phyloP scores from a whole-genome alignment of 2,329 filamentous ascomycete species.

The Colletotrichum endophyticum region DNA sequence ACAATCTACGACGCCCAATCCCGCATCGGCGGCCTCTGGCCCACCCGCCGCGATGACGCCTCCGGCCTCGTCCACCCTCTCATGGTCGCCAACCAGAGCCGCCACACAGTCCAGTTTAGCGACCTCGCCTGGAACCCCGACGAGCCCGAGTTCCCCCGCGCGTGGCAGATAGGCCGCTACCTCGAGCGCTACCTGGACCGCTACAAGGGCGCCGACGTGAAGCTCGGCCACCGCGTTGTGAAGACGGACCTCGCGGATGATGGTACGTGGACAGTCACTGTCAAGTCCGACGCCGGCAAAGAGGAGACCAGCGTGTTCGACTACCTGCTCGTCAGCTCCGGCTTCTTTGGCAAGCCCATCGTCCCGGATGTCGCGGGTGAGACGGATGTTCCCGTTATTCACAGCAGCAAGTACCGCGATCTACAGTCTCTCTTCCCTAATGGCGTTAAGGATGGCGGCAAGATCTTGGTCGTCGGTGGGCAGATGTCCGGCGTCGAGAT shows the following conservation, averaged over 20 bases:
- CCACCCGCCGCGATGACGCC: constrained; percentile 52
- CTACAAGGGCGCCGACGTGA: constrained; percentile 54
- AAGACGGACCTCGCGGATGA: constrained; percentile 38
- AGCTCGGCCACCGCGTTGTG: constrained; percentile 54
- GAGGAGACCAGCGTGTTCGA: constrained; percentile 65
- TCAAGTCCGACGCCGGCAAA: constrained; percentile 35
- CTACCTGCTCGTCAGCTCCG: constrained; percentile 73
- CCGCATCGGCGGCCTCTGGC: constrained; percentile 81
- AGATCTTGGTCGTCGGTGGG: constrained; percentile 77
- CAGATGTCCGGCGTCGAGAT: constrained; percentile 86
- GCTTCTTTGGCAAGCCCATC: constrained; percentile 73
- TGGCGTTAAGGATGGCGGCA: constrained; percentile 48
- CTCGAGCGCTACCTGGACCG: constrained; percentile 66
- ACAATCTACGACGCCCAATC: constrained; percentile 71
- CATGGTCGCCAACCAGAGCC: constrained; percentile 77
- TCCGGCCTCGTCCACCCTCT: constrained; percentile 65
- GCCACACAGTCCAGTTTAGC: constrained; percentile 75
- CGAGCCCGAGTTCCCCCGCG: constrained; percentile 72
- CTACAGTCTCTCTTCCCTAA: constrained; percentile 51
- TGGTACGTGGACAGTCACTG: constrained; percentile 46
- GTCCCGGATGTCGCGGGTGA: constrained; percentile 48
- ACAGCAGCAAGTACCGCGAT: constrained; percentile 71
- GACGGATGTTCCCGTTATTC: constrained; percentile 57
- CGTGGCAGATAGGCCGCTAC: constrained; percentile 79
- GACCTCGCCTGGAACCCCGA: constrained; percentile 73